Conservation (phyloP, 1,284 basidiomycete species). For the Lignosus rhinocerotis region DNA sequence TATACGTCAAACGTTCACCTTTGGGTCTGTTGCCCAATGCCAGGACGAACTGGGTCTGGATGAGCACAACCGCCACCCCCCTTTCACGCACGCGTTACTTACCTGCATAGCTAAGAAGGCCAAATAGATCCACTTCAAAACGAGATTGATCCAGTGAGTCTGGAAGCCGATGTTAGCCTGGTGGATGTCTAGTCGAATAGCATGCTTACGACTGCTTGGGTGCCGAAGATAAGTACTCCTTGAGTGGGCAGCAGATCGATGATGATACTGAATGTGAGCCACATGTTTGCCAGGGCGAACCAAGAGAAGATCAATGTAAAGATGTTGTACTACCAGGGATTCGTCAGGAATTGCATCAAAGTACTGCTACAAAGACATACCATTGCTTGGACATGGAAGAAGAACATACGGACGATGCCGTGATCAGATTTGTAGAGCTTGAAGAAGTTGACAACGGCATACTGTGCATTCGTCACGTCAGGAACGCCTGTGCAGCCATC, state of each 20-base stretch:
- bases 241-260: constrained; percentile 83
- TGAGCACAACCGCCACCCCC: not conserved
- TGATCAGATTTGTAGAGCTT: constrained; percentile 85
- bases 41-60: constrained; percentile 72
- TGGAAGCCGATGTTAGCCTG: constrained; percentile 30
- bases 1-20: constrained; percentile 85
- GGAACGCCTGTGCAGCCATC: not conserved
- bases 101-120: constrained; percentile 77
- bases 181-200: not conserved
- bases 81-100: constrained; percentile 11
- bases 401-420: constrained; percentile 87
- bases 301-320: constrained; percentile 85
- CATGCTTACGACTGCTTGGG: constrained; percentile 53
- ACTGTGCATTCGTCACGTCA: constrained; percentile 45
- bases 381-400: constrained; percentile 91
- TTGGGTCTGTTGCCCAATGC: constrained; percentile 96
- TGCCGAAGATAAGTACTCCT: constrained; percentile 72
- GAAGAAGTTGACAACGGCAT: constrained; percentile 94
- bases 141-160: constrained; percentile 92
- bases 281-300: constrained; percentile 92
- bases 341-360: not conserved
- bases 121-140: constrained; percentile 86
- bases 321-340: constrained; percentile 62
- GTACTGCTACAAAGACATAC: constrained; percentile 44
- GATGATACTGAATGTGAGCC: constrained; percentile 96